Evolutionary conservation across 2,329 filamentous ascomycete species (phyloP).

Genomic region (Microsporum canis): DNA sequence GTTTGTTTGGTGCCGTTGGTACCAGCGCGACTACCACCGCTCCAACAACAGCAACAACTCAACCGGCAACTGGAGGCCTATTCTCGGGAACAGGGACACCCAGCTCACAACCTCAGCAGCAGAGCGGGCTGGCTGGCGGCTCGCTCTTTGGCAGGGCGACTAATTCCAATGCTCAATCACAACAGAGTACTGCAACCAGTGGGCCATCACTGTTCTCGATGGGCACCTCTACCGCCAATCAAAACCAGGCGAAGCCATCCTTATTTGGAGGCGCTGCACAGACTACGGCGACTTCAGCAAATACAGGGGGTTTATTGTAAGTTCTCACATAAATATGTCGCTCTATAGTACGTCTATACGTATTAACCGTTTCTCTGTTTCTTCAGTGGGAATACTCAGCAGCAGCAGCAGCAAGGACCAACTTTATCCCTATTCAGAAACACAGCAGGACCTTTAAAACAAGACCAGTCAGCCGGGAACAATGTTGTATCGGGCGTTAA

Average conservation of each 20-base stretch:
- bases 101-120: slow-evolving; percentile 16
- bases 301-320: slow-evolving; percentile 27
- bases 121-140: slow-evolving; percentile 13
- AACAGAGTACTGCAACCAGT: background rate
- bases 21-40: slow-evolving; percentile 7
- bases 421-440: slow-evolving; percentile 31
- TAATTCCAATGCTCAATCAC: slow-evolving; percentile 11
- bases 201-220: background rate
- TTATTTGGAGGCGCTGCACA: slow-evolving; percentile 25
- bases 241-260: slow-evolving; percentile 10
- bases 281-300: slow-evolving; percentile 15
- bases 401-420: slow-evolving; percentile 40
- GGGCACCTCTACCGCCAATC: background rate
- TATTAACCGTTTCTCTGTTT: background rate
- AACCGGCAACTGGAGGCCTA: background rate
- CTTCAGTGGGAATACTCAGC: slow-evolving; percentile 13
- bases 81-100: slow-evolving; percentile 16
- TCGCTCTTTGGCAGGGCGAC: slow-evolving; percentile 18
- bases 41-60: slow-evolving; percentile 9
- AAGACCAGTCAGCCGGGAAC: slow-evolving; percentile 24
- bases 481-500: slow-evolving; percentile 56
- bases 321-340: slow-evolving; percentile 8
- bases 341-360: background rate
- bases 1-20: slow-evolving; percentile 15
- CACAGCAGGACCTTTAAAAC: slow-evolving; percentile 20